Percentiles rank a stretch among this genome's conserved stretches.
These are phyloP conservation scores for Pleurotus tuoliensis DNA, from an alignment of 768 basidiomycete species.

Conservation along the genomic window DNA sequence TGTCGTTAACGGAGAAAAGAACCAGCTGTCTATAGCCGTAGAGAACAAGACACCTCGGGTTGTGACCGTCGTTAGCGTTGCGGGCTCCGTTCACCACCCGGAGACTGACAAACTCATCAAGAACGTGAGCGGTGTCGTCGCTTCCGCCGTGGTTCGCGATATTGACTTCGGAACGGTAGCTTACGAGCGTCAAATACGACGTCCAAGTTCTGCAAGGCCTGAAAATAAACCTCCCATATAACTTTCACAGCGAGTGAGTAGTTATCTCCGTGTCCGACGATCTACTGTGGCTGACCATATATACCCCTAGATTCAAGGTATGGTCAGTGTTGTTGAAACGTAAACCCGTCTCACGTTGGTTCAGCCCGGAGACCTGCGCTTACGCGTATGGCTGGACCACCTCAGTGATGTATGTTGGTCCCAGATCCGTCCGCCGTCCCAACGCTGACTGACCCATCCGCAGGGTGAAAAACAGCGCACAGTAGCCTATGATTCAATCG, in stretches of 20 bases:
- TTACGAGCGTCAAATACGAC: constrained; percentile 51
- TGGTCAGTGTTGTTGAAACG: not conserved
- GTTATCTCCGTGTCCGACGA: not conserved
- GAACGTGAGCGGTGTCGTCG: constrained; percentile 45
- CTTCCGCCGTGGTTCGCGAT: not conserved
- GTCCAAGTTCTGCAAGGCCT: constrained; percentile 49
- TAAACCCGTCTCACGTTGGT: constrained; percentile 2
- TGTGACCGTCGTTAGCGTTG: constrained; percentile 59
- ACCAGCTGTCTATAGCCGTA: constrained; percentile 56
- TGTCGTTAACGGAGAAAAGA: constrained; percentile 80
- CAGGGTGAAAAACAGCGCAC: constrained; percentile 60
- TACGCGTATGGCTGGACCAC: constrained; percentile 78
- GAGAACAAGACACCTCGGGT: constrained; percentile 78
- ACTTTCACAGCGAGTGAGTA: constrained; percentile 80
- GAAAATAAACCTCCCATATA: constrained; percentile 64
- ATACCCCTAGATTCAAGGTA: constrained; percentile 57
- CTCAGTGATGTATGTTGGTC: constrained; percentile 46
- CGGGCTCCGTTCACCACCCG: constrained; percentile 66
- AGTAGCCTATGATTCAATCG: constrained; percentile 68
- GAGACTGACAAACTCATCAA: constrained; percentile 62
- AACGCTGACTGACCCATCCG: not conserved
- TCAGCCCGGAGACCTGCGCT: constrained; percentile 71
- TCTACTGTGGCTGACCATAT: constrained; percentile 13
- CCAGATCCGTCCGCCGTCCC: not conserved
- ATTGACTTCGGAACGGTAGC: constrained; percentile 32